These are phyloP conservation scores for Leccinum incarnatum DNA, from an alignment of 768 basidiomycete species.

Conservation along the genomic window DNA sequence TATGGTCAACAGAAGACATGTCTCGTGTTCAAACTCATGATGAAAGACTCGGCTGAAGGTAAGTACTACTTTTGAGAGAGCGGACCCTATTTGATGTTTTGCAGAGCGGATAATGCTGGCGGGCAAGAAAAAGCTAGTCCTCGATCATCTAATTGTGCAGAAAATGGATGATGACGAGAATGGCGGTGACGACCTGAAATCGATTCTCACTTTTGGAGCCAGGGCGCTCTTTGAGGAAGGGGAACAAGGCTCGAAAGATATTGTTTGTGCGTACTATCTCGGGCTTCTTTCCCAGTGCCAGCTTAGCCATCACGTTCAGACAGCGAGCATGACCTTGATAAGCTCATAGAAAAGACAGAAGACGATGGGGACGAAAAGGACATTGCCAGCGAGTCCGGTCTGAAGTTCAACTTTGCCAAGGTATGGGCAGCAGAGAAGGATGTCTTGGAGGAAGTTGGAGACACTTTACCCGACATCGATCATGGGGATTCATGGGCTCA, in stretches of 20 bases:
- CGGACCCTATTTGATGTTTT: slow-evolving; percentile 5
- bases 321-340: slow-evolving; percentile 78
- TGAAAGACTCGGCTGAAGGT: slow-evolving; percentile 93
- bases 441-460: slow-evolving; percentile 62
- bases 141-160: slow-evolving; percentile 95
- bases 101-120: slow-evolving; percentile 87
- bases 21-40: slow-evolving; percentile 94
- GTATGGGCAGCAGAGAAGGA: slow-evolving; percentile 86
- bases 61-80: slow-evolving; percentile 5
- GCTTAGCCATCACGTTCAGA: slow-evolving; percentile 41
- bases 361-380: slow-evolving; percentile 59
- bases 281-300: background rate
- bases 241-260: slow-evolving; percentile 55
- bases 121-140: slow-evolving; percentile 92
- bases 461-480: slow-evolving; percentile 44
- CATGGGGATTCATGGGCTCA: slow-evolving; percentile 81
- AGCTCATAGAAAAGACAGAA: slow-evolving; percentile 83
- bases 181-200: slow-evolving; percentile 75
- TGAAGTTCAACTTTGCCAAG: slow-evolving; percentile 85
- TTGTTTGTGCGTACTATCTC: slow-evolving; percentile 51
- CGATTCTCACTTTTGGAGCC: slow-evolving; percentile 87
- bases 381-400: slow-evolving; percentile 45
- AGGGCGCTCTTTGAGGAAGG: slow-evolving; percentile 77
- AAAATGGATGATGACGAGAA: slow-evolving; percentile 88
- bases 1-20: slow-evolving; percentile 95